A percentile compares a stretch with the other conserved stretches of the same genome.
These are phyloP conservation scores for Lactarius sanguifluus DNA, from an alignment of 768 basidiomycete genomes.

Conservation along the genomic window DNA sequence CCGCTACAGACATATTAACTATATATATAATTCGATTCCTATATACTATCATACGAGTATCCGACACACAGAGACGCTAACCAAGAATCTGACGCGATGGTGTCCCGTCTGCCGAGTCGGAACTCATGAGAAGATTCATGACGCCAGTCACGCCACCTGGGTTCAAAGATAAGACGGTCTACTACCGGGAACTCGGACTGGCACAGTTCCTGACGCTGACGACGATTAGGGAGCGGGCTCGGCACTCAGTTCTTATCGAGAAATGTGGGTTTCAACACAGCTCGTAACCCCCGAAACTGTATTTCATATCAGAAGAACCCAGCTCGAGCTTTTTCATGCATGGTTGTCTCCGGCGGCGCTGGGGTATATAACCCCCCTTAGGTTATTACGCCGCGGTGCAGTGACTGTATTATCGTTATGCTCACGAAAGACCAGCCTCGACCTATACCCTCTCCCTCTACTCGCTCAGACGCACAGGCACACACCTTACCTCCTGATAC, in stretches of 20 bases:
- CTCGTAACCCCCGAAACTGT: background rate
- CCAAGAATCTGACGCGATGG: background rate
- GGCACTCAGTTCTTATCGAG: background rate
- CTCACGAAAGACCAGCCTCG: slow-evolving; percentile 37
- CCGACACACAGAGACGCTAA: background rate
- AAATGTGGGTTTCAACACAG: background rate
- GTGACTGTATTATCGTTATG: slow-evolving; percentile 26
- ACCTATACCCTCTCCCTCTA: slow-evolving; percentile 28
- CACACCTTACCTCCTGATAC: slow-evolving; percentile 1
- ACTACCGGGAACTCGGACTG: background rate
- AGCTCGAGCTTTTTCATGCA: background rate
- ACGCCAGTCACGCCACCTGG: background rate
- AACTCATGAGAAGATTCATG: background rate
- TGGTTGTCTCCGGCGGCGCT: background rate
- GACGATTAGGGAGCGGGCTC: too few relatives aligned
- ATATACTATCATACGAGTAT: background rate
- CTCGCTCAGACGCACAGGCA: background rate
- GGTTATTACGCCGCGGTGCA: background rate
- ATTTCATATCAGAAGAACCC: background rate
- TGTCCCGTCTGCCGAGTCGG: background rate
- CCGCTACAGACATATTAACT: background rate
- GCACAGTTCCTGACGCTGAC: background rate
- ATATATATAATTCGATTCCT: background rate
- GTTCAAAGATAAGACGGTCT: slow-evolving; percentile 2
- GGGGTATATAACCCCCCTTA: background rate